A percentile compares a stretch with the other conserved stretches of the same genome.
Evolutionary conservation across 768 basidiomycete species (phyloP).

Genomic region (Lentinula aciculospora): DNA sequence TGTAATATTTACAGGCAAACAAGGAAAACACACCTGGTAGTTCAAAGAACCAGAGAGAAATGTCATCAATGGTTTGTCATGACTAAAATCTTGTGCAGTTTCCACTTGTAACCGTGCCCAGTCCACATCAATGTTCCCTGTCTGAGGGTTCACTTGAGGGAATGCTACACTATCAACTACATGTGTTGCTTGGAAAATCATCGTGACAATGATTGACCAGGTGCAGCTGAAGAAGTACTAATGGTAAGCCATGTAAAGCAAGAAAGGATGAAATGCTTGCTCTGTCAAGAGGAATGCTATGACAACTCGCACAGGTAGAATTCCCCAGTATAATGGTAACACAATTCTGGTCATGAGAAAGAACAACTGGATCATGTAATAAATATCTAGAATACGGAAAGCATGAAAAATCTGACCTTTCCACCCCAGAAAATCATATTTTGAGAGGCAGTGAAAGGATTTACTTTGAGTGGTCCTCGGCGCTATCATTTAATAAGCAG

Average conservation of each 20-base stretch:
- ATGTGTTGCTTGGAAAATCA: constrained; percentile 2
- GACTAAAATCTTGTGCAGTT: constrained; percentile 1
- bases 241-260: neutral
- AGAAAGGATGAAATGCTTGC: neutral
- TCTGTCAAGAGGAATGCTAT: neutral
- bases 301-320: neutral
- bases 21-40: neutral
- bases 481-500: neutral
- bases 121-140: neutral
- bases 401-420: neutral
- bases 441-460: neutral
- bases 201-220: neutral
- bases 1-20: neutral
- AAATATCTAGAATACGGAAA: neutral
- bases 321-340: neutral
- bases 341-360: neutral
- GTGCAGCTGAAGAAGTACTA: neutral
- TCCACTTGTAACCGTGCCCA: constrained; percentile 1
- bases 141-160: neutral
- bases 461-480: neutral
- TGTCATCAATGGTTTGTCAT: neutral
- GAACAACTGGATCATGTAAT: neutral
- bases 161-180: neutral
- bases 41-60: neutral
- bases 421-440: constrained; percentile 1